Conservation (phyloP, 306 rosid species). For the Purshia tridentata region DNA sequence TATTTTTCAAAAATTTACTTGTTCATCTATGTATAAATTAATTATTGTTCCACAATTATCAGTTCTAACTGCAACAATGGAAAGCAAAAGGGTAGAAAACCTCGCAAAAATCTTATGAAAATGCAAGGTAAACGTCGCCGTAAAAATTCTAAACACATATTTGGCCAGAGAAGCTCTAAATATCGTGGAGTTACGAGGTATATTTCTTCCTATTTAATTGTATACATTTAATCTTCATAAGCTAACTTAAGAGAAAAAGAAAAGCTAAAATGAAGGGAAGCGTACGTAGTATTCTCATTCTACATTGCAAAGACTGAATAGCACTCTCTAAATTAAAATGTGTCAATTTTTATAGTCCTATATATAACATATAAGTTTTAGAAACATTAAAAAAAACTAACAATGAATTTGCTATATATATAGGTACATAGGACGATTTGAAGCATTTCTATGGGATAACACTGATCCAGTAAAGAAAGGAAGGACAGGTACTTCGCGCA, state of each 20-base stretch:
- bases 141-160: neutral
- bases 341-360: too few relatives aligned
- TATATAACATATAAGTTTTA: too few relatives aligned
- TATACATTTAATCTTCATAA: neutral
- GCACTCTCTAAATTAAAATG: too few relatives aligned
- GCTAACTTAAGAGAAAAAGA: too few relatives aligned
- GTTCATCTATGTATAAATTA: neutral
- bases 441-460: constrained; percentile 40
- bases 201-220: neutral
- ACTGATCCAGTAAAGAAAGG: neutral
- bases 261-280: too few relatives aligned
- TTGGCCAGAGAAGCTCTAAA: constrained; percentile 17
- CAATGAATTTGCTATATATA: neutral
- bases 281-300: too few relatives aligned
- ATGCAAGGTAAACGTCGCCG: neutral
- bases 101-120: too few relatives aligned
- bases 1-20: neutral
- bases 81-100: neutral
- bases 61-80: neutral
- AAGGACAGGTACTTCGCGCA: constrained; percentile 23
- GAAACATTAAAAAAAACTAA: too few relatives aligned
- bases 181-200: constrained; percentile 46
- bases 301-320: too few relatives aligned
- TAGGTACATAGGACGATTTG: constrained; percentile 31
- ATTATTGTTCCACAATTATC: neutral